Evolutionary conservation across 306 rosid genomes (phyloP), one percentile per base, ranked within the genome.

Genomic region (Benincasa hispida): DNA sequence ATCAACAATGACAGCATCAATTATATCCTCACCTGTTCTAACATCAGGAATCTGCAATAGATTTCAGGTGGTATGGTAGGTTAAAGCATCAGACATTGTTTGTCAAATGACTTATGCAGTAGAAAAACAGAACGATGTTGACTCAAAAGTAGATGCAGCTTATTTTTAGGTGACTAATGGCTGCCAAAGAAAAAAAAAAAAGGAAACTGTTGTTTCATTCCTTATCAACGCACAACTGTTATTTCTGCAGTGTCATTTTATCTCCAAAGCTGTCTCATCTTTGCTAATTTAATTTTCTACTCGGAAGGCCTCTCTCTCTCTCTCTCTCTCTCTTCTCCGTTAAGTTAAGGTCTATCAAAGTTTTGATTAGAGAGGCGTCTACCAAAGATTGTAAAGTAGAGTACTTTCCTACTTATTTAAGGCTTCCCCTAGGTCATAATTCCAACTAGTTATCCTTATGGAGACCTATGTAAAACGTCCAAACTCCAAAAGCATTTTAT

Each of bases 1-100:
- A 76, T 92, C 99, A 10, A 94, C 91, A 6, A 90, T 86, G 25
- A 86, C 97, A 2, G 90, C 99, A 3, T 94, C 96, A 32, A 95
- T 90, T 76, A 90, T 83, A 48, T 88, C 81, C 22, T 95, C 88
- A 0, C 92, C 93, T 14, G 86, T 84, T 87, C 98, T 85, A 37
- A 56, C 72, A 80, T 92, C 99, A 1, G 99, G 98, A 80, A 94
- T 92, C 98, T 94, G 93, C 82, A 48, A 79, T 78, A 50, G 19
- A 66, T 34, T 59, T 28, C 59, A 72, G 42, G 45, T 22, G 74
- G 28, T 67, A 11, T 74, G 77, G 15, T 19, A 22, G 74, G 18
- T 69, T 13, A 24, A 42, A 13, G 75, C 56, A 42, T 45, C 56
- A 69, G 57, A 14, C 3, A 24, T 14, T 21, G 56, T 22, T 67